phyloP scores from a whole-genome alignment of 1,284 basidiomycete genomes.

The Bjerkandera adusta region DNA sequence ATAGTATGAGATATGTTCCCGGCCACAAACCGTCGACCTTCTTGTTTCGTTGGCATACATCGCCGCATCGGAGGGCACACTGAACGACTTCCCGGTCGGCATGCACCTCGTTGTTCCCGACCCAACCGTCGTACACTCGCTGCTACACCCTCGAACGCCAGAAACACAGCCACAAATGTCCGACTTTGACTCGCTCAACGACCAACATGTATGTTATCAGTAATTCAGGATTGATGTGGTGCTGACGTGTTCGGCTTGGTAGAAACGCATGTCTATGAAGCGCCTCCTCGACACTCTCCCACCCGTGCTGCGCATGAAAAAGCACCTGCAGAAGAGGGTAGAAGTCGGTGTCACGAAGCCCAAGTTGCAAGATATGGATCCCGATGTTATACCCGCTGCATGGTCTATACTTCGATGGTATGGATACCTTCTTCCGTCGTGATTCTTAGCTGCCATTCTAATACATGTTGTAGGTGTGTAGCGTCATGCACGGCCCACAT shows the following conservation, averaged over 20 bases:
- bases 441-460: neutral
- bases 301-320: slow-evolving; percentile 52
- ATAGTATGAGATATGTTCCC: slow-evolving; percentile 62
- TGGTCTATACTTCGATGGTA: slow-evolving; percentile 63
- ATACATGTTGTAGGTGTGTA: slow-evolving; percentile 43
- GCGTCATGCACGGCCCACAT: slow-evolving; percentile 65
- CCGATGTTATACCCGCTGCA: slow-evolving; percentile 46
- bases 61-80: slow-evolving; percentile 45
- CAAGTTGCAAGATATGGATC: slow-evolving; percentile 47
- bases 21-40: slow-evolving; percentile 56
- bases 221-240: neutral
- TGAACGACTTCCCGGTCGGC: slow-evolving; percentile 56
- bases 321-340: slow-evolving; percentile 47
- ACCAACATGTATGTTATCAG: slow-evolving; percentile 1
- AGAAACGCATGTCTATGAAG: slow-evolving; percentile 46
- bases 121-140: too few relatives aligned
- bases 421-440: slow-evolving; percentile 14
- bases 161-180: too few relatives aligned
- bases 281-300: slow-evolving; percentile 47
- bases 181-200: slow-evolving; percentile 47
- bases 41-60: slow-evolving; percentile 58
- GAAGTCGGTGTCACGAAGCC: slow-evolving; percentile 46
- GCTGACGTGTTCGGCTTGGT: neutral
- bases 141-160: too few relatives aligned
- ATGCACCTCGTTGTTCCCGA: slow-evolving; percentile 52